Base-by-base conservation (phyloP, 1,284 basidiomycete genomes). In the Chiua sp. region DNA sequence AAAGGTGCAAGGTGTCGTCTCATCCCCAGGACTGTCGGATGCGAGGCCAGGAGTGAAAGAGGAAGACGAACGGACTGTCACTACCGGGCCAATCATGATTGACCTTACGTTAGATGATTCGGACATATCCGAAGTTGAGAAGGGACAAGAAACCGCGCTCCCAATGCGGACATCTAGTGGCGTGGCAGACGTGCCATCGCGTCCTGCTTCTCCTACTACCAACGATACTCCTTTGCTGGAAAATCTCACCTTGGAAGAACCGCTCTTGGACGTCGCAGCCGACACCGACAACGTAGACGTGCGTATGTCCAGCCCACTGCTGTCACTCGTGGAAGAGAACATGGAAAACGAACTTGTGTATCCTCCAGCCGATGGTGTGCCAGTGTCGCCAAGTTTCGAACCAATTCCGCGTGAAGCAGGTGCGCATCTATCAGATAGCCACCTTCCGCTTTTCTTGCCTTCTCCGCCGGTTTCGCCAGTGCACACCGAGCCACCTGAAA, bases 381-480 rank as follows among this genome's bases (percentile, higher is more conserved):
- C 51, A 10, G 57, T 54, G 39, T 47, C 33, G 32, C 44, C 59
- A 51, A 56, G 37, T 49, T 56, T 59, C 32, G 59, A 62, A 15
- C 51, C 50, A 37, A 55, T 56, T 20, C 56, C 63, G 51, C 58
- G 26, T 47, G 70, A 70, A 59, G 55, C 57, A 49, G 66, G 47
- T 44, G 62, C 53, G 18, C 56, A 51, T 23, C 22, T 13, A 7
- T n/a, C 39, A 33, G 57, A 59, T 53, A 61, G 56, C 18, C 68
- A 56, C n/a, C 33, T 76, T 20, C 71, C 71, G 26, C 71, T 72
- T 37, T 72, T 72, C 47, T 58, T 72, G 46, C 71, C 71, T 35
- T 73, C 71, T 51, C 71, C 73, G 15, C 62, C 71, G 2, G 33
- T 55, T 55, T 73, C 75, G 22, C 69, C 71, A 26, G 51, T 39